Evolutionary conservation across 257 asterid genomes (phyloP).

Genomic region (Salvia splendens): DNA sequence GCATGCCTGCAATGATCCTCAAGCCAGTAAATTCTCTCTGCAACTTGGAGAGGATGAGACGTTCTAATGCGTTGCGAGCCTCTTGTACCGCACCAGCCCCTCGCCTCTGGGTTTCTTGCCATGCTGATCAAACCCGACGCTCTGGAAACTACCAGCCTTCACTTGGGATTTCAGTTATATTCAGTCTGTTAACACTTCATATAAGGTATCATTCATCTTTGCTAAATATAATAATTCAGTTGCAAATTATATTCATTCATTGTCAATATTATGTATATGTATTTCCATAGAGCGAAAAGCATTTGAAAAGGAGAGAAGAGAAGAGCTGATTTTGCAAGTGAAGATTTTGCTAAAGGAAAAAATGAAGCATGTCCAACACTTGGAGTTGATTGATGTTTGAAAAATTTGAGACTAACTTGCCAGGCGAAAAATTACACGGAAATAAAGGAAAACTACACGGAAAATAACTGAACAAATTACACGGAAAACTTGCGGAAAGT

Average conservation of each 20-base stretch:
- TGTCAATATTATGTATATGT: neutral
- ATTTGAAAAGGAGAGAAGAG: neutral
- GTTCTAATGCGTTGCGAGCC: neutral
- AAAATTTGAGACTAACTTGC: too few relatives aligned
- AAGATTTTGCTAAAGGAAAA: constrained; percentile 23
- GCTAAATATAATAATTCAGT: too few relatives aligned
- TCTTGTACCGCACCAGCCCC: neutral
- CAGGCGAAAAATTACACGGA: too few relatives aligned
- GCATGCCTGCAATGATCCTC: neutral
- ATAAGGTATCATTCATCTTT: neutral
- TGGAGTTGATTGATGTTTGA: constrained; percentile 38
- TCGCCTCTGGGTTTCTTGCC: neutral
- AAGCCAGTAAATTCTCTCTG: neutral
- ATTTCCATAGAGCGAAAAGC: constrained; percentile 15
- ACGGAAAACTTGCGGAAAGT: too few relatives aligned
- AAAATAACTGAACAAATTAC: too few relatives aligned
- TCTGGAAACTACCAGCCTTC: constrained; percentile 13
- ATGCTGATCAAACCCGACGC: neutral
- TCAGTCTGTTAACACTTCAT: neutral
- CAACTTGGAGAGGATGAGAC: neutral
- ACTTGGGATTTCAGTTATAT: neutral
- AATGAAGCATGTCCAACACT: neutral
- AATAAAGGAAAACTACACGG: too few relatives aligned
- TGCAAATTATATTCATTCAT: too few relatives aligned
- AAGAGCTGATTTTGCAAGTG: constrained; percentile 25